Percentiles rank a stretch among this genome's conserved stretches.
Evolutionary conservation across 2,329 filamentous ascomycete species (phyloP).

Genomic region (Bipolaris gigantea): DNA sequence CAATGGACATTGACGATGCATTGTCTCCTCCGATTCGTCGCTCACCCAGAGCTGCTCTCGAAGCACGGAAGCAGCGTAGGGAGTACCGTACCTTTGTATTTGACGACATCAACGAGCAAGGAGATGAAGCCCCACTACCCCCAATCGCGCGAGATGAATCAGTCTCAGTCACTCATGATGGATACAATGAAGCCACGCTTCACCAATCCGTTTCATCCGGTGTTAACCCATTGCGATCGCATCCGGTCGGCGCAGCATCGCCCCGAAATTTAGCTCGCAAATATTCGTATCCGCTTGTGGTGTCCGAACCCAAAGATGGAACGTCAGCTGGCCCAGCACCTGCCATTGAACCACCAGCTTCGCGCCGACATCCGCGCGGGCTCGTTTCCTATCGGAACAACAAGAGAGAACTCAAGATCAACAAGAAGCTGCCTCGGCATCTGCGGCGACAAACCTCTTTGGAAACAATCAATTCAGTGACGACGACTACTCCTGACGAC

Average conservation of each 20-base stretch:
- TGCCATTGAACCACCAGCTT: conserved; percentile 11
- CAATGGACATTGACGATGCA: conserved; percentile 23
- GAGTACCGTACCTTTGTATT: conserved; percentile 13
- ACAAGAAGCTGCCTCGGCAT: conserved; percentile 25
- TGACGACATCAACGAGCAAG: conserved; percentile 15
- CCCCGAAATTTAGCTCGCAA: conserved; percentile 12
- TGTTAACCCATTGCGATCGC: conserved; percentile 26
- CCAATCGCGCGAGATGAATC: conserved; percentile 21
- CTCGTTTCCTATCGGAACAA: conserved; percentile 27
- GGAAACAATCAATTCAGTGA: conserved; percentile 39
- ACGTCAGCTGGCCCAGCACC: conserved; percentile 14
- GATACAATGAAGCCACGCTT: neutral
- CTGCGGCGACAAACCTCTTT: conserved; percentile 32
- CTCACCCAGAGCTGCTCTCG: conserved; percentile 23
- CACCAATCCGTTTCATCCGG: conserved; percentile 13
- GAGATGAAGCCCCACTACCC: conserved; percentile 24
- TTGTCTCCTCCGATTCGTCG: conserved; percentile 23
- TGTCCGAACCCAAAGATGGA: conserved; percentile 8
- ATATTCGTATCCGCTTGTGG: conserved; percentile 26
- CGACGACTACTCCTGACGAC: conserved; percentile 21
- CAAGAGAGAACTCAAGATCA: conserved; percentile 15
- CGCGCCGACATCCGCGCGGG: conserved; percentile 15
- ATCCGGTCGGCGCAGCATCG: conserved; percentile 17
- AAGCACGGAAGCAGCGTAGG: conserved; percentile 16
- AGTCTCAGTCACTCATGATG: conserved; percentile 8